Evolutionary conservation across 1,284 basidiomycete genomes (phyloP), one percentile per base, ranked within the genome.

Genomic region (Termitomyces sp.): DNA sequence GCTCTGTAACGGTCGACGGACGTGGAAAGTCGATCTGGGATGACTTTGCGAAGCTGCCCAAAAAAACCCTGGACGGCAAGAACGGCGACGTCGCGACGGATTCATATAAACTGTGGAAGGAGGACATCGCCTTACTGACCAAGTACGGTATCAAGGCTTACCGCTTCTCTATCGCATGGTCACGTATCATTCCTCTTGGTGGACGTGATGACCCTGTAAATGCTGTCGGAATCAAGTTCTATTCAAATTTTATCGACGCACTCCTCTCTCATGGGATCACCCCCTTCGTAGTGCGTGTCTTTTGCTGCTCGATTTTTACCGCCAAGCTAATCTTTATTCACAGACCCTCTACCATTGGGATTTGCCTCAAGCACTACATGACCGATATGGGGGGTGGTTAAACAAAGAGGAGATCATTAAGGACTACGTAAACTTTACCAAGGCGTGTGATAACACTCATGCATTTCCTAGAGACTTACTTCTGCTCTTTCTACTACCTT

Each of bases 321-420:
- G 21, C 17, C 3, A 10, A 46, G 39, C 46, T 58, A 28, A 52
- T 21, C 34, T 24, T 30, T n/a, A 17, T 48, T 33, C 36, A 24
- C 58, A 86, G 84, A 90, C 87, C 0, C 70, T 90, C 21, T 88
- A 88, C 67, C 88, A 90, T 68, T 91, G 88, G 88, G 88, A 91
- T 66, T 77, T 90, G 5, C 88, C 88, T 13, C 84, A 86, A 65
- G 81, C 69, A 13, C 78, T 90, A 17, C 81, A 89, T 59, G 80
- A 88, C 59, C 77, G 83, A 48, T 90, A 90, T 67, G 79, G 81
- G n/a, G 88, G 88, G 4, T 90, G 86, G 84, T 67, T 90, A 61
- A 84, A 84, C 71, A 84, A 84, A 66, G 81, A 71, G 30, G 71
- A 86, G 64, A 79, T 88, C 58, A 74, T 83, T 13, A 68, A 77